Base-by-base conservation (phyloP, 2,329 filamentous ascomycete genomes). In the Pseudocercospora cruenta region DNA sequence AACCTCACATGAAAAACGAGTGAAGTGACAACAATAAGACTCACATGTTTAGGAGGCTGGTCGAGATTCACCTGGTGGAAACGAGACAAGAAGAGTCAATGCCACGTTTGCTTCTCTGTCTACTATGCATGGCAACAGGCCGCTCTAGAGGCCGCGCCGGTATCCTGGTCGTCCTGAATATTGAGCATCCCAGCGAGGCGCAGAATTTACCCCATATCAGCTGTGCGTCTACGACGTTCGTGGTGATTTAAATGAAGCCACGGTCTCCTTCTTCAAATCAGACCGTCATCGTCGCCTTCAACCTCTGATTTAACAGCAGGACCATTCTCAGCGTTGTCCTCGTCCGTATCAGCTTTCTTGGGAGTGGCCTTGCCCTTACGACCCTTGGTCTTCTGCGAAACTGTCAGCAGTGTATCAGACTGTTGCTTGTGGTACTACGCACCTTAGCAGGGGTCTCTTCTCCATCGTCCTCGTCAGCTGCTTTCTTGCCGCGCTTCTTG, bases 371-470 rank as follows among this genome's bases (percentile, higher is more conserved):
- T 65, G 24, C 49, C 31, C 51, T 66, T 66, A 26, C 58, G 60
- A 43, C 58, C 62, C 67, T 72, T 75, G n/a, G 57, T 49, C 67
- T 73, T 74, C 72, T 74, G 47, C n/a, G 4, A 19, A 4, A 19
- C 24, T 24, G 24, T 62, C 21, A 62, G 53, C 43, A 19, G 8
- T 24, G 31, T 57, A 0, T 28, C 19, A 10, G n/a, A 43, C 16
- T 43, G 5, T 51, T 3, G 24, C 51, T 6, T 22, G 58, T 14
- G 24, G n/a, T 8, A 36, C 14, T 4, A 62, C 49, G 26, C 5
- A 54, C 66, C 63, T 70, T 76, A 24, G 67, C 67, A 21, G 72
- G 72, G 22, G 68, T 63, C 22, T 22, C 67, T 14, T 71, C 67
- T 14, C 54, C 70, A 9, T 68, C 72, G 9, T 59, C 63, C 12